Conservation (phyloP, 768 basidiomycete species). For the Suillus bovinus region DNA sequence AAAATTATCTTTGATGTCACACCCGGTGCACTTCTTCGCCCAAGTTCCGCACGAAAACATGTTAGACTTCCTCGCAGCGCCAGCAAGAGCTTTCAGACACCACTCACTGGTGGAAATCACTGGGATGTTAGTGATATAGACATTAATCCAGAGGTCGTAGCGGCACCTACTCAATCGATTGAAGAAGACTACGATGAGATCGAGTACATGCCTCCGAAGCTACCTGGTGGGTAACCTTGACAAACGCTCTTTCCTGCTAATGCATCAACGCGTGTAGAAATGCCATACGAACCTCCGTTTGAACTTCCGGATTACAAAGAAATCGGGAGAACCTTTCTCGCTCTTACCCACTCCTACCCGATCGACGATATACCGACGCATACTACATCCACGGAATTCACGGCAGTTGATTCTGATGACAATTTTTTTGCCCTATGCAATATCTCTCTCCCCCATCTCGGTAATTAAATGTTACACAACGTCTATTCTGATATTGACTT, state of each 20-base stretch:
- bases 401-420: slow-evolving; percentile 18
- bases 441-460: slow-evolving; percentile 24
- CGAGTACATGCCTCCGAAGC: slow-evolving; percentile 56
- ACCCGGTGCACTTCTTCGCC: slow-evolving; percentile 42
- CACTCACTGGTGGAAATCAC: slow-evolving; percentile 60
- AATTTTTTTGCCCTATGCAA: slow-evolving; percentile 21
- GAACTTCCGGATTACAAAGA: slow-evolving; percentile 51
- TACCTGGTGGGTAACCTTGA: slow-evolving; percentile 39
- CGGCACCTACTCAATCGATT: slow-evolving; percentile 23
- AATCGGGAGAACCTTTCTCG: slow-evolving; percentile 38
- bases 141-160: slow-evolving; percentile 28
- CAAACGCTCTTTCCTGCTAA: not conserved
- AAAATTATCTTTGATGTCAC: slow-evolving; percentile 32
- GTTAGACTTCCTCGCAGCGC: slow-evolving; percentile 54
- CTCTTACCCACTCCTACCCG: slow-evolving; percentile 35
- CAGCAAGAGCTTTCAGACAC: slow-evolving; percentile 61
- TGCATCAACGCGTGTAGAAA: slow-evolving; percentile 29
- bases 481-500: slow-evolving; percentile 2
- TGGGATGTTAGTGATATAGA: slow-evolving; percentile 76
- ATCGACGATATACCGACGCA: slow-evolving; percentile 33
- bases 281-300: slow-evolving; percentile 46
- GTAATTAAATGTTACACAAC: slow-evolving; percentile 16
- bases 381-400: slow-evolving; percentile 20
- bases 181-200: slow-evolving; percentile 46
- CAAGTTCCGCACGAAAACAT: slow-evolving; percentile 70